Conservation (phyloP, 768 basidiomycete species). For the Rhodocollybia butyracea region DNA sequence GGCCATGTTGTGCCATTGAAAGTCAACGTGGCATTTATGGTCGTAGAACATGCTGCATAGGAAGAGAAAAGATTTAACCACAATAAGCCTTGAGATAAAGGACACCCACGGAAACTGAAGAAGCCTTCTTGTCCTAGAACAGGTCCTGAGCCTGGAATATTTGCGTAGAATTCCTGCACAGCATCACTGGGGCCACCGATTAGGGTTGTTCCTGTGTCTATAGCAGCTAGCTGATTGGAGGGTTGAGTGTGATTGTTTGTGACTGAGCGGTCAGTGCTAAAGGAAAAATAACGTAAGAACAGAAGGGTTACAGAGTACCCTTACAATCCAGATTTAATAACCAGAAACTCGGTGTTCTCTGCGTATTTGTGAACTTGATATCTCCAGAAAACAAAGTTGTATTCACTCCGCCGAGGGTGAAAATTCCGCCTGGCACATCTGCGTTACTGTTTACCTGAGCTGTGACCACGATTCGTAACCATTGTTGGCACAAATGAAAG, state of each 20-base stretch:
- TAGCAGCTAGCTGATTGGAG: slow-evolving; percentile 61
- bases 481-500: no score
- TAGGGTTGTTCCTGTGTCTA: slow-evolving; percentile 94
- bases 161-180: slow-evolving; percentile 58
- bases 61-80: slow-evolving; percentile 1
- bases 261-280: slow-evolving; percentile 64
- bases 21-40: slow-evolving; percentile 54
- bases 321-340: slow-evolving; percentile 51
- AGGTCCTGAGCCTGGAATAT: slow-evolving; percentile 54
- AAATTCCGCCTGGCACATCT: slow-evolving; percentile 57
- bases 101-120: slow-evolving; percentile 69
- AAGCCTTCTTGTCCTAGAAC: slow-evolving; percentile 56
- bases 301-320: slow-evolving; percentile 19
- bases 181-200: slow-evolving; percentile 77
- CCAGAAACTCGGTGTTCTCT: slow-evolving; percentile 54
- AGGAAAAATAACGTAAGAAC: no score
- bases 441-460: not conserved
- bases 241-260: slow-evolving; percentile 38
- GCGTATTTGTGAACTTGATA: slow-evolving; percentile 64
- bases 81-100: not conserved
- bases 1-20: slow-evolving; percentile 82
- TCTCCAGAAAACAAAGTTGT: slow-evolving; percentile 60
- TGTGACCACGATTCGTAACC: no score
- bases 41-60: slow-evolving; percentile 72
- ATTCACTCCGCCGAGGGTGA: slow-evolving; percentile 71